Evolutionary conservation across 345 rosid species (phyloP).

Genomic region (Streptanthus diversifolius): DNA sequence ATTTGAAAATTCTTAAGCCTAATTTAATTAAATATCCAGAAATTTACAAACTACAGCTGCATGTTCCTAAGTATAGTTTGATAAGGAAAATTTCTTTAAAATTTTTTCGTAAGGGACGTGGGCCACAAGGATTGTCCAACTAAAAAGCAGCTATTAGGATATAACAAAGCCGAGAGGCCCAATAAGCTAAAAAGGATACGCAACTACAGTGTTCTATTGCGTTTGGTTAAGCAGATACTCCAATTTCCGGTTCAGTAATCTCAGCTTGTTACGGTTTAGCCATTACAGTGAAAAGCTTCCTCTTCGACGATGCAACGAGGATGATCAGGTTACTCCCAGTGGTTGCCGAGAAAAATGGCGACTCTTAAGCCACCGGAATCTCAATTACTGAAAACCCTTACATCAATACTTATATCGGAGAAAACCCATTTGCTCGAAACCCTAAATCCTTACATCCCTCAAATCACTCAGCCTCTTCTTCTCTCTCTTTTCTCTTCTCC

Average conservation of each 20-base stretch:
- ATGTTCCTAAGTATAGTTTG: too few relatives aligned
- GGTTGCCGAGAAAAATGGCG: constrained; percentile 26
- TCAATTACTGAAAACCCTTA: constrained; percentile 41
- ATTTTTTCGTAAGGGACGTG: too few relatives aligned
- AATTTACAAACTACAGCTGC: too few relatives aligned
- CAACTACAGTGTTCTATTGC: too few relatives aligned
- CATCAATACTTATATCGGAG: constrained; percentile 40
- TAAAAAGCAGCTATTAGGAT: too few relatives aligned
- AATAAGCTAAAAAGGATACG: too few relatives aligned
- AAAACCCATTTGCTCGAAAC: constrained; percentile 36
- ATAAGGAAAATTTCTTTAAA: too few relatives aligned
- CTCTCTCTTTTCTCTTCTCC: constrained; percentile 52
- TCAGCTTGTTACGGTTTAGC: not conserved
- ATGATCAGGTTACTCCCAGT: not conserved
- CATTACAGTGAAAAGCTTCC: not conserved
- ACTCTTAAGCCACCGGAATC: constrained; percentile 28
- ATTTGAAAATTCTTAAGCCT: too few relatives aligned
- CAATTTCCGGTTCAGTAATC: not conserved
- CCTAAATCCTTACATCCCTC: constrained; percentile 47
- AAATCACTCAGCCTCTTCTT: constrained; percentile 51
- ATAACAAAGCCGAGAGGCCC: too few relatives aligned
- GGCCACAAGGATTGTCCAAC: too few relatives aligned
- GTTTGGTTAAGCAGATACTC: not conserved
- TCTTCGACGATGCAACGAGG: not conserved
- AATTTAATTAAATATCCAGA: too few relatives aligned